Evolutionary conservation across 2,329 filamentous ascomycete genomes (phyloP).

Genomic region (Penicillium sp.): DNA sequence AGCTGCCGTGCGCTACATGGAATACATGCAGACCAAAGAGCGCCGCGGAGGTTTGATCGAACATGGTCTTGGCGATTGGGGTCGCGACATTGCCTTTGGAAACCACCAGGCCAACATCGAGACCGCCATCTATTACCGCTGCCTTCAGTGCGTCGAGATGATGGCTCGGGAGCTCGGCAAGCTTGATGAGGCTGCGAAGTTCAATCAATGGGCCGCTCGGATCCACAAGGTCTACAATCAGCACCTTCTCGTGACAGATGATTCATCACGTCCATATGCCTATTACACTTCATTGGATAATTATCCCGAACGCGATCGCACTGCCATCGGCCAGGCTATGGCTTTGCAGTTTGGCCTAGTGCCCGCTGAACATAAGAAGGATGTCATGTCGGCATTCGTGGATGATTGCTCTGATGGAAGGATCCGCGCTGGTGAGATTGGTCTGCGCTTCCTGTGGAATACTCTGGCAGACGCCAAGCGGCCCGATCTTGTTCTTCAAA

Average conservation of each 20-base stretch:
- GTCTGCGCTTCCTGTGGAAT: slow-evolving; percentile 29
- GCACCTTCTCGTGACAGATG: slow-evolving; percentile 27
- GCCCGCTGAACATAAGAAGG: slow-evolving; percentile 17
- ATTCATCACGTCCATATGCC: slow-evolving; percentile 17
- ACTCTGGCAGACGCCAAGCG: slow-evolving; percentile 28
- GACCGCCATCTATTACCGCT: slow-evolving; percentile 33
- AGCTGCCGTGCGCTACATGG: slow-evolving; percentile 30
- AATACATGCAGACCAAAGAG: slow-evolving; percentile 31
- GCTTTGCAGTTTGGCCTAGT: slow-evolving; percentile 30
- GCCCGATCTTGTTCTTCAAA: slow-evolving; percentile 29
- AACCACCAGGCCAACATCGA: slow-evolving; percentile 36
- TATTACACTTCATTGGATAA: slow-evolving; percentile 32
- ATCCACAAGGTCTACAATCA: slow-evolving; percentile 27
- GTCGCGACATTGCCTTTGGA: slow-evolving; percentile 31
- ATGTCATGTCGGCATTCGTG: slow-evolving; percentile 27
- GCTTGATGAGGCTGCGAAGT: slow-evolving; percentile 18
- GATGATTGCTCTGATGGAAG: slow-evolving; percentile 24
- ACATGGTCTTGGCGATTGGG: slow-evolving; percentile 32
- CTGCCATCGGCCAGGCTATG: slow-evolving; percentile 28
- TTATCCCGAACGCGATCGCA: slow-evolving; percentile 22
- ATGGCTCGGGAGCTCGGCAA: slow-evolving; percentile 30
- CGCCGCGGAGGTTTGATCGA: slow-evolving; percentile 29
- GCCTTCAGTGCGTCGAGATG: slow-evolving; percentile 28
- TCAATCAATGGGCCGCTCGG: slow-evolving; percentile 24
- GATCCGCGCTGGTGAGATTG: slow-evolving; percentile 31